Base-by-base conservation (phyloP, 805 yeast species). In the Candida adriatica region DNA sequence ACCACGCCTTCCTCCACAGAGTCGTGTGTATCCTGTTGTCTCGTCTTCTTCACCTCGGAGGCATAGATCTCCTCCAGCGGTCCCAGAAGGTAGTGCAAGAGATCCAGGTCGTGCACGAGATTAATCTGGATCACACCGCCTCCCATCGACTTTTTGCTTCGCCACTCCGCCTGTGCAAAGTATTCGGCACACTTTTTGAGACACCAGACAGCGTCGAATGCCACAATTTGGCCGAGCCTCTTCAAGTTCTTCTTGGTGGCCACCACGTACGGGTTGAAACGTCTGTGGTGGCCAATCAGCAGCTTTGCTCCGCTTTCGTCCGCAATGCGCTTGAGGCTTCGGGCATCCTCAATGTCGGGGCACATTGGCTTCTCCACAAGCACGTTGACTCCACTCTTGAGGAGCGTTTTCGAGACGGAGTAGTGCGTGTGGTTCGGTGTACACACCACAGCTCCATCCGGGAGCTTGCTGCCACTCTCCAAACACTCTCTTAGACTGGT, bases 361-460 rank as follows among this genome's bases (percentile, higher is more conserved):
- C 41, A 34, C 37, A 42, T 39, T 13, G 46, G 46, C 17, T 42
- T 42, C 20, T 42, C 46, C 13, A 42, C 41, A 9, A 42, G 29
- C 15, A 42, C 38, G 19, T 38, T 33, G 8, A 42, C 24, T 1
- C 44, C 41, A 11, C 13, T 13, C 10, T 27, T 16, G 6, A 39
- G 26, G 2, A 42, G 30, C 18, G 26, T 26, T 10, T 16, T 26
- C 6, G 36, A 29, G 8, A 42, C 46, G 4, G 5, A 4, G 27
- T 31, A 35, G 24, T 42, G 46, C 8, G 43, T 33, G n/a, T 35
- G 37, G 37, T 42, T 42, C 7, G 46, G 46, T 10, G 46, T 42
- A 17, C 46, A 42, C 16, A 42, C 46, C 16, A 39, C 31, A 11
- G 46, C 46, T 17, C 42, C 46, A 23, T 42, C 46, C 3, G 34